Evolutionary conservation across 2,329 filamentous ascomycete species (phyloP), one percentile per base, ranked within the genome.

Genomic region (Cytospora chrysosperma): DNA sequence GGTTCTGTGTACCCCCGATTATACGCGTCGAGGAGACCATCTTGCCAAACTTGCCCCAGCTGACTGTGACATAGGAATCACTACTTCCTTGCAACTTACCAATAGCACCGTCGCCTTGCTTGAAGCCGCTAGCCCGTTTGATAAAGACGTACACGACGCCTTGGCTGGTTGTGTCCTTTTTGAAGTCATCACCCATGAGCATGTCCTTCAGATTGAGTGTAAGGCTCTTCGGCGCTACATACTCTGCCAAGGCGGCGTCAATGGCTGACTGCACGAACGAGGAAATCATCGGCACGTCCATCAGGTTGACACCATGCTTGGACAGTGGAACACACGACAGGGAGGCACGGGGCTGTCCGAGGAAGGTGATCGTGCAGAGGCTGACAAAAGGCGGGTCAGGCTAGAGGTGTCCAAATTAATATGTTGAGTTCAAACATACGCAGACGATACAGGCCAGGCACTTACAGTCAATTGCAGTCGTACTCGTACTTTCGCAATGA

Each of bases 11-110:
- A 1, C 81, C 79, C 47, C 81, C 74, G 26, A 92, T 80, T 50
- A 92, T 82, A 56, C 89, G 82, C 0, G 89, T 92, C 59, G 81
- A 88, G 71, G 77, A 88, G 63, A 88, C 79, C 56, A 85, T 85
- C 69, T 89, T 90, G 59, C 89, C 88, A 71, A 92, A 92, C 71
- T 92, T 93, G 26, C 88, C 88, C 88, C 89, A 93, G 1, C 86
- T 88, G 9, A 91, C 86, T 1, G 86, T 87, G 19, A 91, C 83
- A 67, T 92, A 92, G 0, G 87, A 81, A 73, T 93, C 90, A 12
- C 88, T 86, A 7, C 85, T 85, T 10, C 87, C 88, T 28, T 85
- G 81, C 62, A 87, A 73, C 2, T 86, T 78, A 0, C 85, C 86
- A 37, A 91, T 76, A 0, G 83, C 82, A 6, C 83, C 79, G 72